Conservation (phyloP, 352 stramenopile genomes). For the Phytophthora megakarya region DNA sequence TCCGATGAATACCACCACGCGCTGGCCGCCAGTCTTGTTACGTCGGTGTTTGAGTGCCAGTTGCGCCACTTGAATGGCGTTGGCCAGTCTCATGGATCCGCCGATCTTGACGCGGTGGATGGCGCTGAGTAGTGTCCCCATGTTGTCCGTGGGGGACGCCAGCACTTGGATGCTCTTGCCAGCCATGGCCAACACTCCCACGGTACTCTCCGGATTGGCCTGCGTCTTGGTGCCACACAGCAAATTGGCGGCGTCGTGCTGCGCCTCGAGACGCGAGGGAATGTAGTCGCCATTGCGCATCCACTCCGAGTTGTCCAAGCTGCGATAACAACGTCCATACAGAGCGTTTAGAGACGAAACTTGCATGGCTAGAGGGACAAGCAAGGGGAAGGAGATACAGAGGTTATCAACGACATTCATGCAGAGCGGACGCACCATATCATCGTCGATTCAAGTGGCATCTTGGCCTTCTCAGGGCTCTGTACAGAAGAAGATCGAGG, state of each 20-base stretch:
- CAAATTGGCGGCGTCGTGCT: constrained; percentile 98
- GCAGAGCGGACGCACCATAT: constrained; percentile 63
- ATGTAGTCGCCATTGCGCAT: constrained; percentile 99
- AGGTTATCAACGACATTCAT: neutral
- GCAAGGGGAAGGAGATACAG: constrained; percentile 1
- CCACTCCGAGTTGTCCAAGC: constrained; percentile 97
- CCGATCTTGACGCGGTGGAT: constrained; percentile 92
- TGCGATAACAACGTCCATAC: constrained; percentile 30
- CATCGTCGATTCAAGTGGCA: constrained; percentile 90
- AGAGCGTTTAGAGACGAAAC: neutral
- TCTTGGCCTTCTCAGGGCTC: constrained; percentile 40
- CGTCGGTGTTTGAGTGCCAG: constrained; percentile 98
- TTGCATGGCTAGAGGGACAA: neutral
- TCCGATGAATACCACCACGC: constrained; percentile 97
- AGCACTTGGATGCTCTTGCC: constrained; percentile 94
- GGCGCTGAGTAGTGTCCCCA: constrained; percentile 96
- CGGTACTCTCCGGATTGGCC: constrained; percentile 98
- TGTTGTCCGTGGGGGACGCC: constrained; percentile 97
- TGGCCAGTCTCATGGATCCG: constrained; percentile 93
- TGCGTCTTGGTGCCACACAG: constrained; percentile 97
- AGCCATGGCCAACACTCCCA: constrained; percentile 96
- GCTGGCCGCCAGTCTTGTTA: constrained; percentile 96
- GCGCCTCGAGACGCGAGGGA: constrained; percentile 96
- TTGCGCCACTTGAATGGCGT: constrained; percentile 95
- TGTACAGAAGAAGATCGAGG: constrained; percentile 35